Percentiles rank a stretch among this genome's conserved stretches.
phyloP scores from a whole-genome alignment of 2,329 filamentous ascomycete genomes.

The Colletotrichum liriopes region DNA sequence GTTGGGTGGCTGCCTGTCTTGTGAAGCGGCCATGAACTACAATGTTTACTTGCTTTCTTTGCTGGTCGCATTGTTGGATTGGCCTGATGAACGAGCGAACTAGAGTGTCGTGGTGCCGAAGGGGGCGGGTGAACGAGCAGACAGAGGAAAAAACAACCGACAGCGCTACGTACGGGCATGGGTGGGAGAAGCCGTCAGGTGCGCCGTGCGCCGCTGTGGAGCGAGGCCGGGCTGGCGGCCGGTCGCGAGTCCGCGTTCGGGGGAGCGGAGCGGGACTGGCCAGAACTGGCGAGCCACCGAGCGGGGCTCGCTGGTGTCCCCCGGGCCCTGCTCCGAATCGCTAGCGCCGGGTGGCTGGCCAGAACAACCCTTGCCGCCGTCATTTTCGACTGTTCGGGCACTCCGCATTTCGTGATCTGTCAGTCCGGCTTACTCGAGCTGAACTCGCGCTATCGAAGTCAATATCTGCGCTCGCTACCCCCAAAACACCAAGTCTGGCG shows the following conservation, averaged over 20 bases:
- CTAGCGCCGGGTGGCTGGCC: background rate
- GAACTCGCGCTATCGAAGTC: conserved; percentile 5
- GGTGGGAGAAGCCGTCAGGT: conserved; percentile 6
- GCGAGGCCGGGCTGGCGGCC: conserved; percentile 5
- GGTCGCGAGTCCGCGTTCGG: background rate
- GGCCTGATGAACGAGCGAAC: conserved; percentile 12
- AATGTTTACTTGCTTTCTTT: background rate
- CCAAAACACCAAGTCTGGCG: background rate
- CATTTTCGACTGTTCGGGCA: background rate
- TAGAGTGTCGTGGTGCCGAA: background rate
- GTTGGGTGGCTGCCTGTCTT: background rate
- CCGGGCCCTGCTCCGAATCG: background rate
- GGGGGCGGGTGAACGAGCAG: no score
- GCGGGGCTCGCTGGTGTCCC: background rate
- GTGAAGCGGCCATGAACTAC: background rate
- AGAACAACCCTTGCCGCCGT: background rate
- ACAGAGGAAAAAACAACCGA: no score
- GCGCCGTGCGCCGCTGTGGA: conserved; percentile 5
- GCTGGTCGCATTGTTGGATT: no score
- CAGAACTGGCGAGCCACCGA: background rate
- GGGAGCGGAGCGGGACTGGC: background rate
- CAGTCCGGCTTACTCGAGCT: background rate
- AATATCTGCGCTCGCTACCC: conserved; percentile 7
- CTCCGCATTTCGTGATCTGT: conserved; percentile 3
- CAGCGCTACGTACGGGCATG: background rate